A percentile compares a stretch with the other conserved stretches of the same genome.
Evolutionary conservation across 352 stramenopile genomes (phyloP).

Genomic region (Globisporangium perplexum): DNA sequence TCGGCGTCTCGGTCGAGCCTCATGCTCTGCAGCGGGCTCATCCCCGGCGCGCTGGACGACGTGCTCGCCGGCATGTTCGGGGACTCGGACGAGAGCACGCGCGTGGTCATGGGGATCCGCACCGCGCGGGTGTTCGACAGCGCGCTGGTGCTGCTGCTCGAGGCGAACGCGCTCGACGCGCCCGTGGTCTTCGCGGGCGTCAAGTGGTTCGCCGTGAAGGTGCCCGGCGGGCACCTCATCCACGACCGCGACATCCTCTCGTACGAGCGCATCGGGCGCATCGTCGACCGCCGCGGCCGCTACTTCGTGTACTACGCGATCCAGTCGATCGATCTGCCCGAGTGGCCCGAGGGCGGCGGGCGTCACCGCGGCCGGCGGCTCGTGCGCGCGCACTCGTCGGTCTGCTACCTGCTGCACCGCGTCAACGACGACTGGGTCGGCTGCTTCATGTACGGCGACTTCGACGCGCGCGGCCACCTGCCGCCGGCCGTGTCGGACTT

Average conservation of each 20-base stretch:
- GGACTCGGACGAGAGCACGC: slow-evolving; percentile 51
- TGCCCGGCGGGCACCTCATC: slow-evolving; percentile 27
- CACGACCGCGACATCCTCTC: slow-evolving; percentile 49
- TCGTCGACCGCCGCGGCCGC: slow-evolving; percentile 42
- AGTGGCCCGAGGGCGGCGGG: slow-evolving; percentile 32
- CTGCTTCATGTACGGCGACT: slow-evolving; percentile 54
- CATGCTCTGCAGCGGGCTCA: slow-evolving; percentile 49
- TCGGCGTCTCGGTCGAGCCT: slow-evolving; percentile 26
- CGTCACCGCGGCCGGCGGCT: no score
- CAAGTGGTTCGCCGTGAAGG: slow-evolving; percentile 61
- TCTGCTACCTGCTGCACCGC: slow-evolving; percentile 63
- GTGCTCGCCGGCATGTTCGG: slow-evolving; percentile 41
- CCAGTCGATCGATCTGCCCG: slow-evolving; percentile 55
- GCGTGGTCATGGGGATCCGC: slow-evolving; percentile 33
- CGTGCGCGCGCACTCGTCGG: slow-evolving; percentile 31
- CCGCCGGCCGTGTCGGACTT: slow-evolving; percentile 35
- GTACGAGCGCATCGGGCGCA: slow-evolving; percentile 57
- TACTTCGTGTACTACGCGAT: slow-evolving; percentile 59
- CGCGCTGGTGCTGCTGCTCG: slow-evolving; percentile 52
- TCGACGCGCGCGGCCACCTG: slow-evolving; percentile 30
- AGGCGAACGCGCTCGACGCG: slow-evolving; percentile 31
- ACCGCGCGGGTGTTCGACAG: slow-evolving; percentile 49
- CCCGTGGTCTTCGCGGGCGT: slow-evolving; percentile 56
- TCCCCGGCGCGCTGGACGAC: slow-evolving; percentile 54
- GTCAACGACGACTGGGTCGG: slow-evolving; percentile 43